These are phyloP conservation scores for Trichoderma gamsii DNA, from an alignment of 495 filamentous ascomycete species.

Conservation along the genomic window DNA sequence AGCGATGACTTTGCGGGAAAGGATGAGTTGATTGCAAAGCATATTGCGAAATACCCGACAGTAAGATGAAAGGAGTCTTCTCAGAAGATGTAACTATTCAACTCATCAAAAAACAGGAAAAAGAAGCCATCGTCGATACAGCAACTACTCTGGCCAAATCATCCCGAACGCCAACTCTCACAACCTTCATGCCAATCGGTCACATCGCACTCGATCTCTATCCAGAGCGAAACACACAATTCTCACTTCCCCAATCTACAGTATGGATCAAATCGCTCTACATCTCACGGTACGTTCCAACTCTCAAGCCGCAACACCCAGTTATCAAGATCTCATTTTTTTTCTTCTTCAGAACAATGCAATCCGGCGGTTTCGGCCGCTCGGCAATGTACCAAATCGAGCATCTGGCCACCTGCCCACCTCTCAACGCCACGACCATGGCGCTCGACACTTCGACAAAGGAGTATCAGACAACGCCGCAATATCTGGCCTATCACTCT, in stretches of 20 bases:
- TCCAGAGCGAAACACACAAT: constrained; percentile 24
- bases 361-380: constrained; percentile 32
- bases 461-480: constrained; percentile 24
- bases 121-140: constrained; percentile 27
- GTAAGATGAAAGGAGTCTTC: constrained; percentile 18
- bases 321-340: neutral
- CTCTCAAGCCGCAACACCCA: neutral
- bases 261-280: constrained; percentile 35
- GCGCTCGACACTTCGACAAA: constrained; percentile 30
- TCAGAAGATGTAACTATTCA: neutral
- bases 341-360: constrained; percentile 21
- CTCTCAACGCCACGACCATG: constrained; percentile 30
- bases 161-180: constrained; percentile 24
- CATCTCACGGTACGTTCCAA: constrained; percentile 23
- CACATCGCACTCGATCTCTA: constrained; percentile 34
- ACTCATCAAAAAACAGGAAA: constrained; percentile 22
- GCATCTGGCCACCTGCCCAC: constrained; percentile 25
- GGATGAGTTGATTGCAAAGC: constrained; percentile 23
- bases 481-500: constrained; percentile 9
- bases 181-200: constrained; percentile 35
- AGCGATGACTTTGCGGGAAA: constrained; percentile 24
- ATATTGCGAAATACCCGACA: constrained; percentile 24
- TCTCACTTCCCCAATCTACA: constrained; percentile 23
- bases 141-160: constrained; percentile 27
- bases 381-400: constrained; percentile 35